phyloP scores from a whole-genome alignment of 2,329 filamentous ascomycete species.

The Phialocephala subalpina region DNA sequence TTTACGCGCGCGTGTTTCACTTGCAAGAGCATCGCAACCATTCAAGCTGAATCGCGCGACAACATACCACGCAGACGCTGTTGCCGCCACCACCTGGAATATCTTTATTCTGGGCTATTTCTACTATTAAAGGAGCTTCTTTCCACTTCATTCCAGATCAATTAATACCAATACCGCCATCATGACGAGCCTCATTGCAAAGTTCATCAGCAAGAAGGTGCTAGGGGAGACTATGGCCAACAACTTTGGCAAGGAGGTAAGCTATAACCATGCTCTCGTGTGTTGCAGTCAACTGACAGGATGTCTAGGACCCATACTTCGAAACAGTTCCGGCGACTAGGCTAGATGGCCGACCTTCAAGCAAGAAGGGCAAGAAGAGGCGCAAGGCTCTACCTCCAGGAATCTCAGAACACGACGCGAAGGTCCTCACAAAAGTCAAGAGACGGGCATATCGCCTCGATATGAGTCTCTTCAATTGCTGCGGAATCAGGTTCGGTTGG shows the following conservation, averaged over 20 bases:
- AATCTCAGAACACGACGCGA: slow-evolving; percentile 81
- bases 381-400: slow-evolving; percentile 86
- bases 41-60: slow-evolving; percentile 27
- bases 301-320: slow-evolving; percentile 83
- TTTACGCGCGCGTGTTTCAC: slow-evolving; percentile 34
- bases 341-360: slow-evolving; percentile 67
- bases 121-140: slow-evolving; percentile 29
- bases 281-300: slow-evolving; percentile 18
- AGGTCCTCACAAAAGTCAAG: slow-evolving; percentile 86
- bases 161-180: slow-evolving; percentile 35
- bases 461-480: slow-evolving; percentile 81
- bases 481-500: slow-evolving; percentile 89
- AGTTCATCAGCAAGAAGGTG: slow-evolving; percentile 63
- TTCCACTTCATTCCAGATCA: background rate
- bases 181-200: slow-evolving; percentile 63
- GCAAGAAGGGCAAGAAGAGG: slow-evolving; percentile 84
- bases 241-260: slow-evolving; percentile 64
- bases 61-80: slow-evolving; percentile 27
- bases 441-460: slow-evolving; percentile 86
- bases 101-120: slow-evolving; percentile 17
- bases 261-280: slow-evolving; percentile 25
- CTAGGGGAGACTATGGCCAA: slow-evolving; percentile 64
- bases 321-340: slow-evolving; percentile 80
- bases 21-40: slow-evolving; percentile 32
- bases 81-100: slow-evolving; percentile 25